These are phyloP conservation scores for Penicillium nordicum DNA, from an alignment of 2,329 filamentous ascomycete species.

Conservation along the genomic window DNA sequence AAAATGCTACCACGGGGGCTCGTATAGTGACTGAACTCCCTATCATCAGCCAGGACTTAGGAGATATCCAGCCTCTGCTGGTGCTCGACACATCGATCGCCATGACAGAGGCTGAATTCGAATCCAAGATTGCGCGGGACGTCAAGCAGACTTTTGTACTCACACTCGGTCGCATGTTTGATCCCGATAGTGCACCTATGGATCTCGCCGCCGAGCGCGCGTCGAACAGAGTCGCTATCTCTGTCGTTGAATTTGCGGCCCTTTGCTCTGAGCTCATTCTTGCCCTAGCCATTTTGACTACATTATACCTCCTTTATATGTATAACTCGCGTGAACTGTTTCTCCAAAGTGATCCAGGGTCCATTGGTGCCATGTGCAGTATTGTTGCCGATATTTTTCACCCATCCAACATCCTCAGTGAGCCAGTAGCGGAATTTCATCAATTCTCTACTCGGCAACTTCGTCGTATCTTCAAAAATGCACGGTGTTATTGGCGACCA, in stretches of 20 bases:
- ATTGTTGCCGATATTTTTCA: constrained; percentile 32
- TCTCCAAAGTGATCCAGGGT: constrained; percentile 32
- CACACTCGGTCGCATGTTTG: constrained; percentile 32
- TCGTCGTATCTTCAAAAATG: constrained; percentile 29
- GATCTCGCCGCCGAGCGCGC: constrained; percentile 21
- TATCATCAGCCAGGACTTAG: constrained; percentile 31
- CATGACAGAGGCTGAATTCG: constrained; percentile 30
- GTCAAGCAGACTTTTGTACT: constrained; percentile 32
- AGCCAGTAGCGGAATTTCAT: constrained; percentile 29
- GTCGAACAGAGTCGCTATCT: constrained; percentile 29
- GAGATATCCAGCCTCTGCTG: constrained; percentile 29
- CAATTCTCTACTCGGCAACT: constrained; percentile 35
- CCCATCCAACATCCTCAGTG: constrained; percentile 26
- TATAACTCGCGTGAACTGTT: constrained; percentile 31
- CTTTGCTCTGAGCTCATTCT: constrained; percentile 31
- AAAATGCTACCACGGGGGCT: constrained; percentile 27
- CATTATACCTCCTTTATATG: constrained; percentile 26
- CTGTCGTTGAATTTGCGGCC: constrained; percentile 29
- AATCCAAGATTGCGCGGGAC: constrained; percentile 26
- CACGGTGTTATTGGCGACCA: constrained; percentile 29
- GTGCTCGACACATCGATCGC: constrained; percentile 29
- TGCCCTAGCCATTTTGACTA: constrained; percentile 21
- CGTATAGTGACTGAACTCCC: constrained; percentile 31
- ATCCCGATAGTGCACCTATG: constrained; percentile 24
- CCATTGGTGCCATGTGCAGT: constrained; percentile 36